Evolutionary conservation across 139 green algal genomes (phyloP), one percentile per base, ranked within the genome.

Genomic region (Micromonas pusilla): DNA sequence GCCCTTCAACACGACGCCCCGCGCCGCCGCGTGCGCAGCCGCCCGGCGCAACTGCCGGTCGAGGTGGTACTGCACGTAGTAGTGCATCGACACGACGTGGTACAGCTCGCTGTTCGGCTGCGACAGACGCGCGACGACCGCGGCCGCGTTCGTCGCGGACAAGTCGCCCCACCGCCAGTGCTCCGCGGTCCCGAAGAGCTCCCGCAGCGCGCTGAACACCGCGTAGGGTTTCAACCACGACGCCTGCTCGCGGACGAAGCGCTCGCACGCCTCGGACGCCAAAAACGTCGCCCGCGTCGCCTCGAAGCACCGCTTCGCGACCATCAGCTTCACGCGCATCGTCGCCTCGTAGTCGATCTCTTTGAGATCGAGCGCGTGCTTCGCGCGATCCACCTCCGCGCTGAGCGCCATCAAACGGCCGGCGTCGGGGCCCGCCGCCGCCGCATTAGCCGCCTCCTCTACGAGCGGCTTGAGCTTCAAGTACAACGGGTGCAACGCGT

Each of bases 401-500:
- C 26, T 39, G 38, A 80, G 52, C 19, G 26, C n/a, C 53, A 26
- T 67, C 6, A 33, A 70, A 6, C 63, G 9, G 63, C 19, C 19
- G 63, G 28, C 9, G 23, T 78, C 52, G 25, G 60, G 26, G 19
- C 5, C 53, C 25, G 39, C 3, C 33, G 31, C 54, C 20, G 72
- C 25, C 0, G 76, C 45, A 23, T 32, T 45, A 52, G 52, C n/a
- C 33, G 57, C 73, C 60, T 79, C 37, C 31, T 38, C 13, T 20
- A 33, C 72, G 30, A 70, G n/a, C 6, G 28, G 79, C 32, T 89
- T 71, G 52, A 95, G 39, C 16, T 70, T 80, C n/a, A 96, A 76
- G 76, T 96, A 96, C 52, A 95, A 83, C 5, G 94, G 94, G 83
- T 98, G 94, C 68, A 98, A 85, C 21, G 94, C 94, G 82, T 94